A percentile compares a stretch with the other conserved stretches of the same genome.
These are phyloP conservation scores for Saururus chinensis DNA, from an alignment of 164 flowering plant species.

Conservation along the genomic window DNA sequence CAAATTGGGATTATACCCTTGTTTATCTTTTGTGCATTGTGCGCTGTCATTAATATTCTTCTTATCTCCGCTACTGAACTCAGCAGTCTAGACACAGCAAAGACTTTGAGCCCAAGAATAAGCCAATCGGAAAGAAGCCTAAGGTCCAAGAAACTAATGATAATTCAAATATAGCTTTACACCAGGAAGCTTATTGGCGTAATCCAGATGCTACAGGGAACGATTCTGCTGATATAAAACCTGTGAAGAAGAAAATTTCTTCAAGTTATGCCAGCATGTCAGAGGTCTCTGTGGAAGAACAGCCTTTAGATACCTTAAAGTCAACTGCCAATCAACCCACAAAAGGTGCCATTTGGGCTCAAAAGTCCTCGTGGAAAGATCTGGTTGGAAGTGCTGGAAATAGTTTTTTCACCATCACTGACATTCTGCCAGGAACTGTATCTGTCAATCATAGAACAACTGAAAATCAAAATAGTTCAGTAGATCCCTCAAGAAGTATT, in stretches of 20 bases:
- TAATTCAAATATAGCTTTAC: background rate
- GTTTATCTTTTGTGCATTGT: too few species aligned
- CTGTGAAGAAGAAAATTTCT: background rate
- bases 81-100: background rate
- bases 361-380: conserved; percentile 52
- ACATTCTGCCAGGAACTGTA: conserved; percentile 29
- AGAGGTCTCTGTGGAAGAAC: conserved; percentile 6
- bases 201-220: background rate
- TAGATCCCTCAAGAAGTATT: background rate
- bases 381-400: conserved; percentile 29
- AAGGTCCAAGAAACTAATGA: background rate
- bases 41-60: too few species aligned
- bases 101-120: background rate
- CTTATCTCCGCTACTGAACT: background rate
- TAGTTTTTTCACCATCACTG: conserved; percentile 51
- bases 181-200: background rate
- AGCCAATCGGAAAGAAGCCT: background rate
- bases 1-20: too few species aligned
- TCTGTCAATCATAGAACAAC: conserved; percentile 16
- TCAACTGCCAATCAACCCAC: conserved; percentile 11
- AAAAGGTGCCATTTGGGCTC: conserved; percentile 19
- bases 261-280: conserved; percentile 7
- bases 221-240: background rate
- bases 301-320: conserved; percentile 9
- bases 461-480: conserved; percentile 1